Conservation (phyloP, 495 filamentous ascomycete genomes). For the Neurospora discreta region DNA sequence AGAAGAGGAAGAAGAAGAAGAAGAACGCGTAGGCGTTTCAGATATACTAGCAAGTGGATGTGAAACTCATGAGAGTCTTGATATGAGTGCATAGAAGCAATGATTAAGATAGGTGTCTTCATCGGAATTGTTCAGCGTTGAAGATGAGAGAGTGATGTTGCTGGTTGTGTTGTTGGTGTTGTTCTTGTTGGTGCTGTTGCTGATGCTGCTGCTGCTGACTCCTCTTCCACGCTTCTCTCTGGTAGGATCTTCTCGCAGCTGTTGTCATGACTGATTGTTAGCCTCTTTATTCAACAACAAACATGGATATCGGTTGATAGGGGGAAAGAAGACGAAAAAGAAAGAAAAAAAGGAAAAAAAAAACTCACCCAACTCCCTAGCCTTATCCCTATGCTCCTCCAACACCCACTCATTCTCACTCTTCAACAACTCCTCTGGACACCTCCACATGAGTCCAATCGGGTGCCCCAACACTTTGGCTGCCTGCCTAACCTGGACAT, state of each 20-base stretch:
- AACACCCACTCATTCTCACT: constrained; percentile 25
- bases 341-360: neutral
- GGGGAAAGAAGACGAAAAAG: neutral
- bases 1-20: neutral
- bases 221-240: neutral
- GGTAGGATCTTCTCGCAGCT: neutral
- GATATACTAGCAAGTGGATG: neutral
- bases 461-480: neutral
- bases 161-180: neutral
- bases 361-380: constrained; percentile 25
- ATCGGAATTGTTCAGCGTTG: neutral
- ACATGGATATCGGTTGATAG: too few relatives aligned
- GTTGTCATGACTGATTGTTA: neutral
- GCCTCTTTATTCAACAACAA: too few relatives aligned
- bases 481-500: constrained; percentile 2
- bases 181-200: neutral
- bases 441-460: constrained; percentile 19
- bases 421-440: constrained; percentile 28
- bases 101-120: neutral
- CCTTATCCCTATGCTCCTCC: constrained; percentile 13
- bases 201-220: neutral
- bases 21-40: neutral
- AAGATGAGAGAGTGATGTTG: neutral
- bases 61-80: neutral
- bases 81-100: neutral